Conservation (phyloP, 345 rosid species). For the Isatis tinctoria region DNA sequence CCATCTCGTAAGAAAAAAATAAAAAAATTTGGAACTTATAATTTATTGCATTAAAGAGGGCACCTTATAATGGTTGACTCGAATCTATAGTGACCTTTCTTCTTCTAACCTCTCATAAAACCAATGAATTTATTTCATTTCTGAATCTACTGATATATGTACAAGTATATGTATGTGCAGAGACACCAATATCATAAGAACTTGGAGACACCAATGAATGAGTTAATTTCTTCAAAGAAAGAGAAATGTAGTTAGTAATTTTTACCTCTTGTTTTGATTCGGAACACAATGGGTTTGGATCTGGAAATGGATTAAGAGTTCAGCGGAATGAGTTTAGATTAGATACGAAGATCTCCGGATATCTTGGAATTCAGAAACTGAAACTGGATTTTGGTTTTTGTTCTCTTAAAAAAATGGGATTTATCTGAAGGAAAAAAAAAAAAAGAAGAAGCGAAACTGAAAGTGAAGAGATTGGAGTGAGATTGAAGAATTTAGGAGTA, state of each 20-base stretch:
- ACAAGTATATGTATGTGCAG: not conserved
- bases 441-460: not conserved
- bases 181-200: not conserved
- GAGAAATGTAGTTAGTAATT: constrained; percentile 16
- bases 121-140: not conserved
- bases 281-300: constrained; percentile 5
- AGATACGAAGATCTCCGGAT: not conserved
- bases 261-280: not conserved
- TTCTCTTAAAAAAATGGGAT: not conserved
- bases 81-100: not conserved
- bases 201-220: not conserved
- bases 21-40: not conserved
- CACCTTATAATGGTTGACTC: constrained; percentile 9
- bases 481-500: constrained; percentile 12
- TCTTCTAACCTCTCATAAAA: not conserved
- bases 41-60: not conserved
- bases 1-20: not conserved
- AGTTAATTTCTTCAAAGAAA: not conserved
- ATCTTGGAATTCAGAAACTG: constrained; percentile 1
- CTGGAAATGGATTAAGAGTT: constrained; percentile 17
- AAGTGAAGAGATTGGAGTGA: not conserved
- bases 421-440: not conserved
- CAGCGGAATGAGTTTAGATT: not conserved
- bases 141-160: not conserved
- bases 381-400: not conserved